Evolutionary conservation across 2,329 filamentous ascomycete genomes (phyloP).

Genomic region (Ophiocordyceps robertsii): DNA sequence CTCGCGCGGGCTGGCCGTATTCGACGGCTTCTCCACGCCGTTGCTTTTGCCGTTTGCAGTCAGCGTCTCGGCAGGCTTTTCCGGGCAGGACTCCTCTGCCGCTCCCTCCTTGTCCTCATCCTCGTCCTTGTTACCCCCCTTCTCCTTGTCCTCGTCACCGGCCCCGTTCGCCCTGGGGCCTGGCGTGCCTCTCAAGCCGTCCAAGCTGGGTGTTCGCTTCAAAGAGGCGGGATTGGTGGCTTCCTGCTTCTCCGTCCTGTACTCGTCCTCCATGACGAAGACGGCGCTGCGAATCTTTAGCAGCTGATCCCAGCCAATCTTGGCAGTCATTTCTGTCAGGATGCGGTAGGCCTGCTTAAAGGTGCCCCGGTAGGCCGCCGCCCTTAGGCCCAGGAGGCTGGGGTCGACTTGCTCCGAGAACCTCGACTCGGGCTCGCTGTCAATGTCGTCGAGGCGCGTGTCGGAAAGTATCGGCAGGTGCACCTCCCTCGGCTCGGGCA

Average conservation of each 20-base stretch:
- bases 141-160: slow-evolving; percentile 8
- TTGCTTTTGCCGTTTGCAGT: slow-evolving; percentile 25
- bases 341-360: slow-evolving; percentile 92
- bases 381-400: slow-evolving; percentile 72
- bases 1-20: slow-evolving; percentile 64
- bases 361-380: slow-evolving; percentile 83
- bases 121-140: too few relatives aligned
- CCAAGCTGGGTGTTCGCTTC: slow-evolving; percentile 65
- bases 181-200: slow-evolving; percentile 61
- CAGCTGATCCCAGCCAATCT: slow-evolving; percentile 95
- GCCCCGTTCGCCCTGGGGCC: slow-evolving; percentile 35
- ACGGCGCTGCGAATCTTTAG: slow-evolving; percentile 91
- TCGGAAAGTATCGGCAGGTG: slow-evolving; percentile 78
- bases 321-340: slow-evolving; percentile 86
- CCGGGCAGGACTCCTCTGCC: background rate
- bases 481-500: slow-evolving; percentile 85
- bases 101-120: background rate
- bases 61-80: slow-evolving; percentile 13
- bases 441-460: slow-evolving; percentile 87
- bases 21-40: slow-evolving; percentile 62
- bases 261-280: slow-evolving; percentile 99
- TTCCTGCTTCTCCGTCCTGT: slow-evolving; percentile 73
- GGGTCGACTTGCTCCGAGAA: slow-evolving; percentile 79
- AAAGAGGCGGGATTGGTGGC: slow-evolving; percentile 29
- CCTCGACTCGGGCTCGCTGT: slow-evolving; percentile 73